Base-by-base conservation (phyloP, 768 basidiomycete genomes). In the Serendipita sp. region DNA sequence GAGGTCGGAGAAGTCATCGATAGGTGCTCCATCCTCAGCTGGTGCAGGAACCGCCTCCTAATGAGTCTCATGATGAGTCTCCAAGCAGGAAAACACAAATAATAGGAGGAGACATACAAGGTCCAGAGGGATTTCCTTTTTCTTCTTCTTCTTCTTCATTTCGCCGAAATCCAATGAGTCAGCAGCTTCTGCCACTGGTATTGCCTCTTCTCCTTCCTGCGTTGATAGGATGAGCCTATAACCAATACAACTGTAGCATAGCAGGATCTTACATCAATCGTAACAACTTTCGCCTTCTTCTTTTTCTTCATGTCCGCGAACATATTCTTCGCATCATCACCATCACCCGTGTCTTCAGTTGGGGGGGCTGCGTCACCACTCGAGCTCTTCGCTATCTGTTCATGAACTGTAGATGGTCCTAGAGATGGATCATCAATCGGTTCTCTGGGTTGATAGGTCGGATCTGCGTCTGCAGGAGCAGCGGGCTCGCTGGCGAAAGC, bases 81-180 rank as follows among this genome's bases (percentile, higher is more conserved):
- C 34, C 11, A 34, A 36, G 55, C 29, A 23, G 16, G 13, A 40
- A 23, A 40, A 13, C 5, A 40, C 40, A 40, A 13, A 40, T 40
- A 40, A 40, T 13, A 13, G 5, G 13, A 40, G 5, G 40, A 40
- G 33, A 65, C 62, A 29, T 58, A 67, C 44, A 43, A 50, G 23
- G 29, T 62, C 62, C 16, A 60, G 10, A 5, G n/a, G 48, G 33
- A 60, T 36, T 37, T 60, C 55, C 34, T 80, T 79, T 72, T 93
- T 93, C 76, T 92, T 94, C 79, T 94, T 94, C 80, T 93, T 95
- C 72, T 77, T 78, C 78, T 97, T 96, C 73, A 97, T 79, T 72
- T 97, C 95, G 4, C 88, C 91, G 73, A 97, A 97, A 76, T 92
- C 90, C 65, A 94, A 79, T 69, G 93, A 93, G 66, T 88, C 91